phyloP scores from a whole-genome alignment of 2,329 filamentous ascomycete genomes.

The Sporothrix humicola region DNA sequence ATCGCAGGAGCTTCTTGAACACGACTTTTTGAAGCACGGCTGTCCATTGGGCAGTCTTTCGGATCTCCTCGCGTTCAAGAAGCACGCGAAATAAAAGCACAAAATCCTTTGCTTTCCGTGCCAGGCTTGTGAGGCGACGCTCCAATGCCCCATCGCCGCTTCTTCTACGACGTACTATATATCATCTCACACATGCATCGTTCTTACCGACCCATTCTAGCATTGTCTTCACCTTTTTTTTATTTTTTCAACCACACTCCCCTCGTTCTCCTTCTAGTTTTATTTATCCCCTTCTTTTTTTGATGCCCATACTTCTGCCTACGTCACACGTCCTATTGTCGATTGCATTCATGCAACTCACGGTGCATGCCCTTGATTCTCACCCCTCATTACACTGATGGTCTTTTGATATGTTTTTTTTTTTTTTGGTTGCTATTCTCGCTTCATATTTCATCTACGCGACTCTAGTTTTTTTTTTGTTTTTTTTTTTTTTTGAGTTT shows the following conservation, averaged over 20 bases:
- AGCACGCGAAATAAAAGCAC: constrained; percentile 63
- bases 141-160: background rate
- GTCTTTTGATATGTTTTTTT: background rate
- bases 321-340: background rate
- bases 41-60: constrained; percentile 82
- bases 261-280: background rate
- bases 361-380: background rate
- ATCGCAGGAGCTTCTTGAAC: constrained; percentile 83
- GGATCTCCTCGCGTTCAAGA: constrained; percentile 87
- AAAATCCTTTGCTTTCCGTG: background rate
- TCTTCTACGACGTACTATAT: background rate
- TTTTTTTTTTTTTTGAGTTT: background rate
- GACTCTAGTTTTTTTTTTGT: background rate
- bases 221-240: background rate
- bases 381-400: background rate
- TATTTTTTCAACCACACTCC: background rate
- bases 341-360: constrained; percentile 6
- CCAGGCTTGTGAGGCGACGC: background rate
- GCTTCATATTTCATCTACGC: background rate
- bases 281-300: constrained; percentile 5
- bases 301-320: background rate
- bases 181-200: background rate
- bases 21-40: constrained; percentile 93
- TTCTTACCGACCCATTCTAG: background rate
- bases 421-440: background rate